phyloP scores from a whole-genome alignment of 1,284 basidiomycete species.

The Apiotrichum gamsii region DNA sequence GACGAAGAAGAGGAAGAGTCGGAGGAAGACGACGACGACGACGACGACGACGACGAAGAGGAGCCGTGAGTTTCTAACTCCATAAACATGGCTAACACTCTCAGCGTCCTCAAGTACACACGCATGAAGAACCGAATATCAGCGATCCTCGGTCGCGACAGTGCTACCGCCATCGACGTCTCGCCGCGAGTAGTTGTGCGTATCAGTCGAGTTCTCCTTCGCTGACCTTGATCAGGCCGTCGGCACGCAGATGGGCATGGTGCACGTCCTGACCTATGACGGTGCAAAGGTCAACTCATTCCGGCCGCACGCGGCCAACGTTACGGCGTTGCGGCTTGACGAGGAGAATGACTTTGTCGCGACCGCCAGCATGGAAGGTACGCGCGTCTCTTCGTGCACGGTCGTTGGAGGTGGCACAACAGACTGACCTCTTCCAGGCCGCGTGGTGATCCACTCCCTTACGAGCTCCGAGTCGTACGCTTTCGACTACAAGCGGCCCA shows the following conservation, averaged over 20 bases:
- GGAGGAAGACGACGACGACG: slow-evolving; percentile 15
- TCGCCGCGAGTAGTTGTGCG: slow-evolving; percentile 68
- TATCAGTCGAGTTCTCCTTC: no score
- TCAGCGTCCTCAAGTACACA: slow-evolving; percentile 75
- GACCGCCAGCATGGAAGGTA: slow-evolving; percentile 90
- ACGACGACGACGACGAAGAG: slow-evolving; percentile 42
- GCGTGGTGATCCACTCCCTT: slow-evolving; percentile 81
- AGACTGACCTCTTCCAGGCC: slow-evolving; percentile 53
- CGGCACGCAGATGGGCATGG: slow-evolving; percentile 85
- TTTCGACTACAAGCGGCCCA: slow-evolving; percentile 88
- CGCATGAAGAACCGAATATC: slow-evolving; percentile 66
- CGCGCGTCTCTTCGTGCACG: no score
- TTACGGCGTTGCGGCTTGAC: slow-evolving; percentile 82
- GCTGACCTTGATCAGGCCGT: slow-evolving; percentile 57
- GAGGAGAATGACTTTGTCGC: slow-evolving; percentile 80
- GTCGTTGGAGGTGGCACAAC: slow-evolving; percentile 19
- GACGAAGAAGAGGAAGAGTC: slow-evolving; percentile 13
- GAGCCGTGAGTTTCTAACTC: slow-evolving; percentile 33
- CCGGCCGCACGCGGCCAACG: slow-evolving; percentile 83
- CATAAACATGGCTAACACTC: no score
- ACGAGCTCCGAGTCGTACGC: slow-evolving; percentile 73
- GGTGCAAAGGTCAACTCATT: slow-evolving; percentile 84
- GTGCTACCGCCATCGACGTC: slow-evolving; percentile 73
- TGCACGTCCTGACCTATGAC: slow-evolving; percentile 74
- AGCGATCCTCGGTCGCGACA: slow-evolving; percentile 81